Evolutionary conservation across 345 rosid species (phyloP).

Genomic region (Murraya koenigii): DNA sequence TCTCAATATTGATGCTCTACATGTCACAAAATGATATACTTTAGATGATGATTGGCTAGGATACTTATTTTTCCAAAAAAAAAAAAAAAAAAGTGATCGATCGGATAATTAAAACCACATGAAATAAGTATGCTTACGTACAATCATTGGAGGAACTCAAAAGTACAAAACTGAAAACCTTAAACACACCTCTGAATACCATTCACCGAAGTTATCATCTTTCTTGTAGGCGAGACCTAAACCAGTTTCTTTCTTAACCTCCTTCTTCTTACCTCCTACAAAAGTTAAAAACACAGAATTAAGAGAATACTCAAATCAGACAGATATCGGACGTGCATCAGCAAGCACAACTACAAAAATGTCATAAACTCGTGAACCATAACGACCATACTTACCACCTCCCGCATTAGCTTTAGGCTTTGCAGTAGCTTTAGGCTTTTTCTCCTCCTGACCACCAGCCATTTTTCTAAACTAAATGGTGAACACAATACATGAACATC

Average conservation of each 20-base stretch:
- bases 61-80: not conserved
- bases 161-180: not conserved
- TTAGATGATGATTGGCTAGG: not conserved
- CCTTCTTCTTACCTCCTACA: constrained; percentile 79
- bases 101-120: not conserved
- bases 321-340: not conserved
- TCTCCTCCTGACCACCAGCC: constrained; percentile 35
- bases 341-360: not conserved
- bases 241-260: constrained; percentile 92
- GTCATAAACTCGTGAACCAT: not conserved
- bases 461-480: not conserved
- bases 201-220: constrained; percentile 94
- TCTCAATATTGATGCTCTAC: not conserved
- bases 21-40: not conserved
- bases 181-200: constrained; percentile 84
- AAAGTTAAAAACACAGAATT: constrained; percentile 4
- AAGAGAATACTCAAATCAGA: not conserved
- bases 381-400: constrained; percentile 8
- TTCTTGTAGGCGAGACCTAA: constrained; percentile 76
- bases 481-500: not conserved
- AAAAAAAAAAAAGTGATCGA: not conserved
- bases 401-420: constrained; percentile 9
- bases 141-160: not conserved
- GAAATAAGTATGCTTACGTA: not conserved
- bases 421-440: not conserved